Evolutionary conservation across 257 asterid genomes (phyloP), one percentile per base, ranked within the genome.

Genomic region (Lavandula angustifolia): DNA sequence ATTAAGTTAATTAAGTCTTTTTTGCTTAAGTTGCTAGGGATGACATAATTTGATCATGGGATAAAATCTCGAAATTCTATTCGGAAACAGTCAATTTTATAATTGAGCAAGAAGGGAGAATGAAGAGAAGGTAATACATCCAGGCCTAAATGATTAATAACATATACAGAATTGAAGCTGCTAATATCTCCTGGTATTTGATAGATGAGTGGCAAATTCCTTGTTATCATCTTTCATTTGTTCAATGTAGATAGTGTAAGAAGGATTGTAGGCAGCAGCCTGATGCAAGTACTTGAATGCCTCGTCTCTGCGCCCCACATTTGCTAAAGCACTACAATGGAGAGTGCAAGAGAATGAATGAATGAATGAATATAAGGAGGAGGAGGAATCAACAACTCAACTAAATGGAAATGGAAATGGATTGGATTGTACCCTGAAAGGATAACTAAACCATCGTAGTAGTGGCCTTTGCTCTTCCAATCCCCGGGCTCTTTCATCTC

Each of bases 381-480:
- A 63, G 42, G 37, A 57, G 22, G 37, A n/a, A 12, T 4, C 34
- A 60, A 47, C 33, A 1, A 18, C 32, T 46, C n/a, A 27, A 2
- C 43, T 37, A 7, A 3, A 59, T 50, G 4, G 46, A 48, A 38
- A 46, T 40, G 18, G 11, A 50, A 29, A 35, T 29, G 54, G 10
- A 8, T n/a, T 40, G 12, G 31, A 66, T 6, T 51, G 47, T 78
- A 94, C 99, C 94, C 83, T 59, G 97, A 80, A 49, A 87, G 85
- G 42, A 94, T 53, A 29, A 87, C 59, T 62, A 94, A 62, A 38
- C 91, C 86, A 3, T 90, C 99, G 38, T 85, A 85, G 80, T 85
- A 94, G 79, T 82, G 97, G 27, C 84, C 83, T 81, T 79, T 87
- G 85, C 76, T 74, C 74, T 74, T 90, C 61, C 84, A 16, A 79